Evolutionary conservation across 2,329 filamentous ascomycete genomes (phyloP).

Genomic region (Lachnellula subtilissima): DNA sequence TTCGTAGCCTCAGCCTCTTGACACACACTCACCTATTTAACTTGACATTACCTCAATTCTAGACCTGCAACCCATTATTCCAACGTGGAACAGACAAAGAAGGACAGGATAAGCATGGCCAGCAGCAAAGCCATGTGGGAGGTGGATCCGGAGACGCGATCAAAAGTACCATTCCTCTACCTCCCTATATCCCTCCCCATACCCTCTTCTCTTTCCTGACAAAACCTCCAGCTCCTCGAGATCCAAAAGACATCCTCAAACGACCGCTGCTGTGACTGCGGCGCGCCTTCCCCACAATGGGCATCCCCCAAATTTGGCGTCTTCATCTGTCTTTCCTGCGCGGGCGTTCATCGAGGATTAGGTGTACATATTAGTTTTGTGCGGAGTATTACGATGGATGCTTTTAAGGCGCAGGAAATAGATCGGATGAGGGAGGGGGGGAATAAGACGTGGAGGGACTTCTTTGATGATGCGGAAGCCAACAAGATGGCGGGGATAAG

Average conservation of each 20-base stretch:
- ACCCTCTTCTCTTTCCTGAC: conserved; percentile 7
- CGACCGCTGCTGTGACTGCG: conserved; percentile 89
- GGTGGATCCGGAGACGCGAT: conserved; percentile 93
- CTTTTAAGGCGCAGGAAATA: conserved; percentile 90
- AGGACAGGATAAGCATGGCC: conserved; percentile 39
- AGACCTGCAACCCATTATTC: background rate
- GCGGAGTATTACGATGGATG: conserved; percentile 96
- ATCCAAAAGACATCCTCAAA: conserved; percentile 90
- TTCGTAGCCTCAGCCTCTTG: background rate
- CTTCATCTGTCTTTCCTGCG: conserved; percentile 97
- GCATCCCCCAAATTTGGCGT: conserved; percentile 95
- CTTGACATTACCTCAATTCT: background rate
- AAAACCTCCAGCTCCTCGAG: conserved; percentile 63
- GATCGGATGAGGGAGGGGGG: conserved; percentile 90
- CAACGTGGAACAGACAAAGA: background rate
- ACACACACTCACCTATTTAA: background rate
- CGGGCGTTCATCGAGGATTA: conserved; percentile 87
- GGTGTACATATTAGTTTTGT: conserved; percentile 99
- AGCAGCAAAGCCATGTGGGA: conserved; percentile 86
- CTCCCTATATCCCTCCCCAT: background rate
- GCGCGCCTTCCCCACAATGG: conserved; percentile 96
- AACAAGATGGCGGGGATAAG: conserved; percentile 60
- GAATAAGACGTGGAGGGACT: conserved; percentile 80
- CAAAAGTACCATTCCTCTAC: conserved; percentile 60
- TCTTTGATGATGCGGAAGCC: conserved; percentile 71